Base-by-base conservation (phyloP, 768 basidiomycete species). In the Hydnum rufescens region DNA sequence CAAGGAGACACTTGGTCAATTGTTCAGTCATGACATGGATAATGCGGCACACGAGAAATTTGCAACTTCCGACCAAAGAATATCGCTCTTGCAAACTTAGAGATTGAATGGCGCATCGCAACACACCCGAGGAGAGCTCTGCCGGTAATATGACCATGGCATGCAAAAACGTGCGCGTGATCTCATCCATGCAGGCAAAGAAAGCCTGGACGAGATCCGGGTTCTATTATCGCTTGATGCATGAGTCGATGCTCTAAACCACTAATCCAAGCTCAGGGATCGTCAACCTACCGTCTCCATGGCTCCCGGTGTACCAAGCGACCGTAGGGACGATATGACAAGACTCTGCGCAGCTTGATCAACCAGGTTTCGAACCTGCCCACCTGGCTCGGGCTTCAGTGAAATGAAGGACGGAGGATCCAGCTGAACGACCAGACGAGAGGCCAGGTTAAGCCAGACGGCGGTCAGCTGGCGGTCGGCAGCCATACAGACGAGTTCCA, bases 201-300 rank as follows among this genome's bases (percentile, higher is more conserved):
- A 90, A 92, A 25, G 78, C 78, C 61, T 89, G 87, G 16, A 88
- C 85, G 26, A 93, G 75, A 62, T 93, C 90, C 0, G 90, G 89
- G 60, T 93, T 87, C 87, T 93, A 51, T 6, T 52, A 32, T 32
- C 13, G 8, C 8, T 47, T 16, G 36, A 39, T 39, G n/a, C n/a
- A n/a, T n/a, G n/a, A n/a, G n/a, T n/a, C n/a, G n/a, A n/a, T n/a
- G n/a, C n/a, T n/a, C n/a, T n/a, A 13, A 39, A 22, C 36, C 36
- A 39, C 36, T 13, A 1, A 22, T 13, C 13, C 13, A 13, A 39
- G 22, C 13, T 39, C 22, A 39, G 36, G 1, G 13, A 22, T 13
- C 36, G 13, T 39, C 36, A 39, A 66, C 78, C 55, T 59, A 87
- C 85, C 55, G 68, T 69, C 60, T 78, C 77, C 81, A 87, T 82